Percentiles rank a stretch among this genome's conserved stretches.
Evolutionary conservation across 2,329 filamentous ascomycete genomes (phyloP).

Genomic region (Trichoderma lentiforme): DNA sequence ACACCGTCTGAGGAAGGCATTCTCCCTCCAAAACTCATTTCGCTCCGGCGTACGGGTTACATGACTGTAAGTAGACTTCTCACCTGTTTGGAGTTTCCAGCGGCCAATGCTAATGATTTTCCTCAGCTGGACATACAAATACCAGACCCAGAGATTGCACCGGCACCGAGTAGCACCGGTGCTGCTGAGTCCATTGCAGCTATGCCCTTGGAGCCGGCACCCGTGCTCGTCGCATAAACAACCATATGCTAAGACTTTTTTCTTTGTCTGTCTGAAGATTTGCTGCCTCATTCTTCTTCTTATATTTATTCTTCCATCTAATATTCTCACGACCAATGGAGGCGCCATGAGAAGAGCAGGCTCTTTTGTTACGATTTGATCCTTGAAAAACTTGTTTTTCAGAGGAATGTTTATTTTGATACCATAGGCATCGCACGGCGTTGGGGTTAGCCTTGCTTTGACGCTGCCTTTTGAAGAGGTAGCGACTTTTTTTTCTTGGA

Average conservation of each 20-base stretch:
- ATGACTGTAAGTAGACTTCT: constrained; percentile 60
- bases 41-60: constrained; percentile 79
- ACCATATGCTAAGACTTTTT: neutral
- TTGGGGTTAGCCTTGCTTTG: constrained; percentile 18
- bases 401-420: constrained; percentile 16
- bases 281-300: neutral
- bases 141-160: constrained; percentile 69
- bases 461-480: neutral
- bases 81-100: neutral
- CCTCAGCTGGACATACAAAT: constrained; percentile 74
- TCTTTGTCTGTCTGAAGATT: neutral
- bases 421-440: constrained; percentile 19
- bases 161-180: constrained; percentile 44
- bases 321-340: constrained; percentile 12
- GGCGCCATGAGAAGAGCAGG: constrained; percentile 11
- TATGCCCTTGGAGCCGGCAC: constrained; percentile 33
- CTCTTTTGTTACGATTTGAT: constrained; percentile 14
- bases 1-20: constrained; percentile 48
- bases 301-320: constrained; percentile 5
- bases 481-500: constrained; percentile 6
- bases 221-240: constrained; percentile 25
- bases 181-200: constrained; percentile 37
- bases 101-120: neutral
- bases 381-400: neutral
- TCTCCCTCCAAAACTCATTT: constrained; percentile 67